Evolutionary conservation across 208 protist genomes (phyloP).

Genomic region (Crithidia thermophila): DNA sequence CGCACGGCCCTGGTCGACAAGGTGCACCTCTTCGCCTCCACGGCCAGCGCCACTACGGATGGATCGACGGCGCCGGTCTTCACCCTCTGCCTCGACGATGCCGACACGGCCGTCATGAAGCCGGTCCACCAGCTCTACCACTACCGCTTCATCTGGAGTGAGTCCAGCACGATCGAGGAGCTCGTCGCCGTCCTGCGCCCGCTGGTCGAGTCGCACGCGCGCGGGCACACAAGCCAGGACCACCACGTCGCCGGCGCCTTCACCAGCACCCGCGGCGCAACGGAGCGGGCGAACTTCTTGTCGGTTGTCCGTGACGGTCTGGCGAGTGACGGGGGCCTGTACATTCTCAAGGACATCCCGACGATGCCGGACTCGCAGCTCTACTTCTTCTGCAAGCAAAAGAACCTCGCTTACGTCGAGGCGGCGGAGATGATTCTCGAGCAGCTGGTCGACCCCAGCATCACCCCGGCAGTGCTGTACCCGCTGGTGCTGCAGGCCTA

Average conservation of each 20-base stretch:
- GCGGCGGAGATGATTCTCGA: conserved; percentile 76
- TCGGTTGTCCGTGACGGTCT: conserved; percentile 76
- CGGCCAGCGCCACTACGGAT: neutral
- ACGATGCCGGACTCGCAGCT: conserved; percentile 68
- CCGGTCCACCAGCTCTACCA: conserved; percentile 49
- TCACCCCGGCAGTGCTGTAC: conserved; percentile 54
- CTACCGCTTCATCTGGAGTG: conserved; percentile 58
- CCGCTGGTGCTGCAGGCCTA: conserved; percentile 74
- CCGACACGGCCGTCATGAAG: conserved; percentile 35
- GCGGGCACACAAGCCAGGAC: neutral
- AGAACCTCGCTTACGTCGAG: conserved; percentile 66
- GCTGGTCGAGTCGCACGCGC: conserved; percentile 16
- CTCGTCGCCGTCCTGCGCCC: conserved; percentile 29
- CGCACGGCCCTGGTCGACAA: conserved; percentile 28
- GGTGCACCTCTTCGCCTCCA: conserved; percentile 9
- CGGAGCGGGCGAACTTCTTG: conserved; percentile 54
- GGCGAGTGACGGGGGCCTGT: conserved; percentile 83
- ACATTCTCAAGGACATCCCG: conserved; percentile 67
- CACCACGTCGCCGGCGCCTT: conserved; percentile 36
- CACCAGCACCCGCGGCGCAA: conserved; percentile 62
- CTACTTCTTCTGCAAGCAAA: conserved; percentile 45
- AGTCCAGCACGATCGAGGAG: conserved; percentile 48
- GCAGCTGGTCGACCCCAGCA: conserved; percentile 67
- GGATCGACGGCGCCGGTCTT: conserved; percentile 22
- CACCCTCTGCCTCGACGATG: conserved; percentile 52